These are phyloP conservation scores for Sphagnum fallax DNA, from an alignment of 228 moss, liverwort and hornwort genomes.

Conservation along the genomic window DNA sequence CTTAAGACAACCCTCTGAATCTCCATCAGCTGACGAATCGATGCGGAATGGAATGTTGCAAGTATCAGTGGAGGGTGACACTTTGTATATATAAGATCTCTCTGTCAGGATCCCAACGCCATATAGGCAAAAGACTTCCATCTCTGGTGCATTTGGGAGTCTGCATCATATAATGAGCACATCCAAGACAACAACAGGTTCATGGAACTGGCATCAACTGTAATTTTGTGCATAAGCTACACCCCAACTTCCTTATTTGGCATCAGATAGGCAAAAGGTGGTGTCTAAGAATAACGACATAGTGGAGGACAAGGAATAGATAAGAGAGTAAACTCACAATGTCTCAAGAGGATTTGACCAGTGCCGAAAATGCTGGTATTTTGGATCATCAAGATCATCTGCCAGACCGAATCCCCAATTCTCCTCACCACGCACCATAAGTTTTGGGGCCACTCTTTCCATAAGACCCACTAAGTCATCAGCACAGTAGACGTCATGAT, in stretches of 20 bases:
- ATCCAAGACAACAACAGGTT: too few species aligned
- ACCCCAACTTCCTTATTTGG: too few species aligned
- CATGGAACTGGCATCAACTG: too few species aligned
- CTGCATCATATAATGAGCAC: conserved; percentile 7
- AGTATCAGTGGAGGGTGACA: conserved; percentile 23
- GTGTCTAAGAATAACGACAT: too few species aligned
- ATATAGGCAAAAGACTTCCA: conserved; percentile 44
- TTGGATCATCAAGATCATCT: conserved; percentile 28
- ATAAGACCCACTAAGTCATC: conserved; percentile 19
- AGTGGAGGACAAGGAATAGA: too few species aligned
- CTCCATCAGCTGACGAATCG: conserved; percentile 36
- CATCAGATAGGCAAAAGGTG: too few species aligned
- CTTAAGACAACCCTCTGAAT: conserved; percentile 42
- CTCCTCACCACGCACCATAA: conserved; percentile 47
- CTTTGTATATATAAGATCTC: conserved; percentile 51
- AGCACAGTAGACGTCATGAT: conserved; percentile 26
- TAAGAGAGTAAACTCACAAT: conserved; percentile 18
- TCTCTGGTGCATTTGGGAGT: conserved; percentile 46
- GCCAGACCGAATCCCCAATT: conserved; percentile 47
- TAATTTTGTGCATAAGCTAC: too few species aligned
- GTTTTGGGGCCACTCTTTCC: conserved; percentile 36
- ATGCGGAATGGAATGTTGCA: conserved; percentile 48
- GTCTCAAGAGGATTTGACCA: conserved; percentile 52
- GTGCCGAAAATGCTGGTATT: conserved; percentile 38
- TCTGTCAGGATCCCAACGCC: conserved; percentile 45